phyloP scores from a whole-genome alignment of 2,329 filamentous ascomycete species.

The Nannizziopsis arthrosporioides region DNA sequence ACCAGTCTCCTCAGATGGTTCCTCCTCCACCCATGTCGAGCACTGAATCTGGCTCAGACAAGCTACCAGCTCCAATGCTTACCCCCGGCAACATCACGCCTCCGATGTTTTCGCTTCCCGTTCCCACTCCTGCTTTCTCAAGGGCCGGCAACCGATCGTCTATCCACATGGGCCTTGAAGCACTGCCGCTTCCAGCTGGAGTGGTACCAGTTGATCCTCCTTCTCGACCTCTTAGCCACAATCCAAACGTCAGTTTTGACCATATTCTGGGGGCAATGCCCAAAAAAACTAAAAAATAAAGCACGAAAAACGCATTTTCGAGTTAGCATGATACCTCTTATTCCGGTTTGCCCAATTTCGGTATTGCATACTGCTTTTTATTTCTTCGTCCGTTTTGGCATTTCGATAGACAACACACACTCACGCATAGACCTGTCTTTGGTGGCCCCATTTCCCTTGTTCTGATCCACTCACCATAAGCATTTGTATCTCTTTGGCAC shows the following conservation, averaged over 20 bases:
- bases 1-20: background rate
- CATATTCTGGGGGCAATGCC: constrained; percentile 36
- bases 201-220: constrained; percentile 32
- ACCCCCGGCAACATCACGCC: constrained; percentile 21
- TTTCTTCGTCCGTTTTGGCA: too few species aligned
- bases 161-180: constrained; percentile 36
- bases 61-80: constrained; percentile 25
- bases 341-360: too few species aligned
- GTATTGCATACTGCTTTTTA: too few species aligned
- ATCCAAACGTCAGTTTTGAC: constrained; percentile 41
- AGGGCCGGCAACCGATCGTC: constrained; percentile 32
- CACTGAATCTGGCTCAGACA: constrained; percentile 18
- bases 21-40: constrained; percentile 14
- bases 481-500: too few species aligned
- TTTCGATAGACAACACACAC: too few species aligned
- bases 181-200: constrained; percentile 33
- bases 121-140: constrained; percentile 15
- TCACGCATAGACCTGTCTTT: too few species aligned
- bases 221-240: constrained; percentile 30
- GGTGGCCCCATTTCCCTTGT: too few species aligned
- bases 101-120: constrained; percentile 27
- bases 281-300: constrained; percentile 22
- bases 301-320: too few species aligned
- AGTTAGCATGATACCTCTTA: too few species aligned
- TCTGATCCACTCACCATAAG: too few species aligned